Evolutionary conservation across 768 basidiomycete genomes (phyloP), one percentile per base, ranked within the genome.

Genomic region (Coprinellus micaceus): DNA sequence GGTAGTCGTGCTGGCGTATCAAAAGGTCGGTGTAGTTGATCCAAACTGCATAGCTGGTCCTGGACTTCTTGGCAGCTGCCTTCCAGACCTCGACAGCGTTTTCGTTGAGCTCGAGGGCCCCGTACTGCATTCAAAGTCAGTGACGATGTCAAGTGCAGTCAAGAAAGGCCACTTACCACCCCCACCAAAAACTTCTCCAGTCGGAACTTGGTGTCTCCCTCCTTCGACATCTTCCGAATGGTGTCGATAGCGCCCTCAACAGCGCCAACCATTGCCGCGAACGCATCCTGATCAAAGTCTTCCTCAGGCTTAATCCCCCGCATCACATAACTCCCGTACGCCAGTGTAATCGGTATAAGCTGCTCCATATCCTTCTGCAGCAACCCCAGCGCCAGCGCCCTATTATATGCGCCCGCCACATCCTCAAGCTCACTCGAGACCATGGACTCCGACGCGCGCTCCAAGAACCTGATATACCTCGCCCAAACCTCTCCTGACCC

Each of bases 151-250:
- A 22, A 11, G 22, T 6, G 17, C 56, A 41, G 29, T 43, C 33
- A 28, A 15, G 21, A 26, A 13, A 1, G 11, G 25, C 13, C 24
- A 13, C 89, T 60, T 65, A 96, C 95, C 48, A 91, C 73, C 45
- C 82, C 80, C 39, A 86, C 79, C 17, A 95, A 75, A 66, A 86
- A 92, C 62, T 89, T 94, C 67, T 99, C 95, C 28, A 98, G 71
- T 46, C 89, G 82, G 48, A 91, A 73, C 43, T 84, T 82, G 2
- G 86, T 75, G 69, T 98, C 96, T 2, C 93, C 92, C 2, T 73
- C 67, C 58, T 81, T 78, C 0, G 82, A 82, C 28, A 80, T 88
- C 90, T 43, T 71, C 60, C 80, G 81, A 17, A 88, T 81, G 65
- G 82, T 74, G 24, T 74, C 76, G 17, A 91, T 80, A 0, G 84